Evolutionary conservation across 2,329 filamentous ascomycete species (phyloP), one percentile per base, ranked within the genome.

Genomic region (Fusarium vanettenii): DNA sequence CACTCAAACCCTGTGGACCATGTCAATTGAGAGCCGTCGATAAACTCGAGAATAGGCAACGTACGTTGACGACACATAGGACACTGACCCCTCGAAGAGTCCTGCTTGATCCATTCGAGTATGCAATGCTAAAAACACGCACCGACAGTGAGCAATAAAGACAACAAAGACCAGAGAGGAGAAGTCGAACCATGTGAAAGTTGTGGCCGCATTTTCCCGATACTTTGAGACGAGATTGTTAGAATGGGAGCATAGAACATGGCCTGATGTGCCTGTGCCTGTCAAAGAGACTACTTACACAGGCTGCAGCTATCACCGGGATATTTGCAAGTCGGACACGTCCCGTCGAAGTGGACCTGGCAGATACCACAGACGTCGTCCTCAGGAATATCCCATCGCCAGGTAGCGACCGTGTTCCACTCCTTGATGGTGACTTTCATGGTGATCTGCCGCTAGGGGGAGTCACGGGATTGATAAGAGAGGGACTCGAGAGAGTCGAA

Each of bases 351-450:
- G 80, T 98, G 94, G 72, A 97, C 95, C 82, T 97, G 96, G 85
- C 97, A 99, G 85, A 99, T 99, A 79, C 97, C 97, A 79, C 97
- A 99, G 73, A 98, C 95, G 82, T 99, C 96, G 85, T 98, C 96
- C 79, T 98, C 95, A 27, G 96, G 95, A 80, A 98, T 94, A 82
- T 98, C 94, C 97, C 97, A 99, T 75, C 94, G 92, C 97, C 97
- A 99, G 65, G 95, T 96, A 20, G 97, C 97, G 72, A 99, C 95
- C 5, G 95, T 94, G 80, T 97, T 93, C 95, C 96, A 98, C 81
- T 94, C 91, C 80, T 93, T 94, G 85, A 98, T 97, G 57, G 92
- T 97, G 86, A 98, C 95, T 85, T 98, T 98, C 97, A 99, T 99
- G 63, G 62, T 82, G 74, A 60, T 64, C 55, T 50, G 63, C 41